phyloP scores from a whole-genome alignment of 129 eudicot genomes.

The Mikania micrantha region DNA sequence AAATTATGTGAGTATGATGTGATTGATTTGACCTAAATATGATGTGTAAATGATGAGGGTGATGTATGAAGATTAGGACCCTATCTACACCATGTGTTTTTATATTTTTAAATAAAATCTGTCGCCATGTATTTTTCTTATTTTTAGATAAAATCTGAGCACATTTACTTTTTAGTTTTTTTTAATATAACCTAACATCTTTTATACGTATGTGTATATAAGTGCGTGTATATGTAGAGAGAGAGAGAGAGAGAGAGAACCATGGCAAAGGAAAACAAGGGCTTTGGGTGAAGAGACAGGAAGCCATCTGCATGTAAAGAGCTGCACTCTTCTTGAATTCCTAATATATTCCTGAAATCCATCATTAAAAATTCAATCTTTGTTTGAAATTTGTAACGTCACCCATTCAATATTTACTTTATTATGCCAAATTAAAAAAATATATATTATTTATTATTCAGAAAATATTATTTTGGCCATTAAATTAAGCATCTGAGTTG shows the following conservation, averaged over 20 bases:
- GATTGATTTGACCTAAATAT: no score
- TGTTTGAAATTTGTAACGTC: background rate
- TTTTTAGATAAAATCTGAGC: no score
- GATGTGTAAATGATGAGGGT: no score
- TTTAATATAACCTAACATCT: background rate
- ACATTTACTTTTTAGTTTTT: no score
- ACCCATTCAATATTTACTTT: background rate
- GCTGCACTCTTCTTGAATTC: conserved; percentile 87
- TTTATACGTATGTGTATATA: background rate
- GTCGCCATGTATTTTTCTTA: no score
- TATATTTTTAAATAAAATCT: no score
- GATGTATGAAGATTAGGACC: no score
- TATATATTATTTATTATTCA: no score
- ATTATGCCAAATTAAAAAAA: background rate
- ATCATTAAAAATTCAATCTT: background rate
- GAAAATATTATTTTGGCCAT: no score
- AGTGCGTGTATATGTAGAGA: background rate
- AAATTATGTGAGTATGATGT: no score
- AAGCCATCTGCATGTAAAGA: conserved; percentile 92
- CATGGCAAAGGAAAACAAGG: conserved; percentile 98
- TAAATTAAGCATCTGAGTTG: no score
- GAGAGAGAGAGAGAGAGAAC: conserved; percentile 40
- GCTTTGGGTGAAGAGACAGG: conserved; percentile 91
- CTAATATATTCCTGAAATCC: conserved; percentile 54
- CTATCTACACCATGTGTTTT: no score